Percentiles rank a stretch among this genome's conserved stretches.
These are phyloP conservation scores for Monosporozyma siamensis DNA, from an alignment of 805 yeast genomes.

Conservation along the genomic window DNA sequence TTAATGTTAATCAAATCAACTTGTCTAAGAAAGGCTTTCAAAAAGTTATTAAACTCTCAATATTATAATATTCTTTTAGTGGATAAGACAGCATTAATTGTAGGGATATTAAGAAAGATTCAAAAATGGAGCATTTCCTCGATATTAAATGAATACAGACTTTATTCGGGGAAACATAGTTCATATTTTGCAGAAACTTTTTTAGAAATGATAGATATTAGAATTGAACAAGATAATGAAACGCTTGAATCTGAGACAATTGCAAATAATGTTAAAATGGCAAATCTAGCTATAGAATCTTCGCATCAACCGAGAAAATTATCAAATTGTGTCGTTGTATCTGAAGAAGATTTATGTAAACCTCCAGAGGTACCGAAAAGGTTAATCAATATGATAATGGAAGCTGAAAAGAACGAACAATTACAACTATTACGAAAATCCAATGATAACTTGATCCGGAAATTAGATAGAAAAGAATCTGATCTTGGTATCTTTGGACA, in stretches of 20 bases:
- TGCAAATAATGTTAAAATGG: not conserved
- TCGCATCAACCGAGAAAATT: slow-evolving; percentile 4
- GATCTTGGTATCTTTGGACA: slow-evolving; percentile 29
- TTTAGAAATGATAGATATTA: slow-evolving; percentile 55
- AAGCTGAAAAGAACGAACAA: slow-evolving; percentile 12
- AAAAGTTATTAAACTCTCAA: slow-evolving; percentile 48
- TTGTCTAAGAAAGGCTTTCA: slow-evolving; percentile 56
- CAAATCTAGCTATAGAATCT: not conserved
- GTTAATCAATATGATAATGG: slow-evolving; percentile 18
- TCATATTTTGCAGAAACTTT: slow-evolving; percentile 77
- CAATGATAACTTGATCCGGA: not conserved
- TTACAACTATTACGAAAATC: not conserved
- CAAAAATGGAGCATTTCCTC: slow-evolving; percentile 87
- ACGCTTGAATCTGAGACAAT: not conserved
- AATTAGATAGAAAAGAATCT: slow-evolving; percentile 14
- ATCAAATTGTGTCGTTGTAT: slow-evolving; percentile 15
- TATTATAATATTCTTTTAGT: slow-evolving; percentile 64
- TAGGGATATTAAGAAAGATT: slow-evolving; percentile 72
- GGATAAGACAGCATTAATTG: slow-evolving; percentile 70
- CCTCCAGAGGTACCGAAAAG: slow-evolving; percentile 25
- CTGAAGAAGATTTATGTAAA: slow-evolving; percentile 22
- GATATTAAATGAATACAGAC: slow-evolving; percentile 74
- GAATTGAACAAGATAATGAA: slow-evolving; percentile 23
- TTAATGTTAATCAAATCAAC: slow-evolving; percentile 72
- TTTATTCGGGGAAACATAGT: slow-evolving; percentile 61